Conservation (phyloP, 2,329 filamentous ascomycete genomes). For the Beauveria sp. region DNA sequence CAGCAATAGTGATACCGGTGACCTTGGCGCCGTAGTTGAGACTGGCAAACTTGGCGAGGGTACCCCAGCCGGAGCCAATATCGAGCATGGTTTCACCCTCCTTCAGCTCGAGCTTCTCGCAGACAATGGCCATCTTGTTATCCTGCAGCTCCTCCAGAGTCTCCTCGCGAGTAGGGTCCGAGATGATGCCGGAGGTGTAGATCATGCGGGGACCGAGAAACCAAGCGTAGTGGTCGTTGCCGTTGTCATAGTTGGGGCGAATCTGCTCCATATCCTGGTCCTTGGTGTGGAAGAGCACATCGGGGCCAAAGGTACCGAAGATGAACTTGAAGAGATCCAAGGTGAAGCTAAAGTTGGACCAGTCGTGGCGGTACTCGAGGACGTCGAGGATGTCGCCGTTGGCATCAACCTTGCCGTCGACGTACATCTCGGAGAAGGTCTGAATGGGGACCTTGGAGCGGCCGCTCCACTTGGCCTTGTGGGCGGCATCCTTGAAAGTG, state of each 20-base stretch:
- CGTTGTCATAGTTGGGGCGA: conserved; percentile 93
- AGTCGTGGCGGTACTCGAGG: conserved; percentile 92
- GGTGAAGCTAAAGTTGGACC: conserved; percentile 92
- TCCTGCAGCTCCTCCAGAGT: conserved; percentile 91
- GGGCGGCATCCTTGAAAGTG: conserved; percentile 62
- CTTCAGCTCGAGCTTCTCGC: conserved; percentile 87
- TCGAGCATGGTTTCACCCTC: conserved; percentile 79
- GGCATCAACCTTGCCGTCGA: conserved; percentile 89
- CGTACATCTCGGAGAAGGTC: conserved; percentile 97
- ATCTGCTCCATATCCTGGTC: conserved; percentile 98
- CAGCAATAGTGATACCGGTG: conserved; percentile 87
- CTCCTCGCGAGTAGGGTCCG: conserved; percentile 81
- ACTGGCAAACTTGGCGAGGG: conserved; percentile 85
- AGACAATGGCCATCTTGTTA: conserved; percentile 92
- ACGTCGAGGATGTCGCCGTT: conserved; percentile 87
- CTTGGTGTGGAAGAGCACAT: conserved; percentile 86
- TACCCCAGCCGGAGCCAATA: conserved; percentile 97
- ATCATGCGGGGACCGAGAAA: conserved; percentile 98
- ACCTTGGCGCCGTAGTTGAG: conserved; percentile 82
- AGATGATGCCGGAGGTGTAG: conserved; percentile 93
- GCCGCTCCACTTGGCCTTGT: conserved; percentile 62
- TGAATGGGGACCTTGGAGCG: conserved; percentile 79
- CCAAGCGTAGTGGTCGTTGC: conserved; percentile 98
- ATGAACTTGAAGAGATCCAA: conserved; percentile 80
- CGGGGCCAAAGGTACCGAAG: conserved; percentile 77